phyloP scores from a whole-genome alignment of 2,329 filamentous ascomycete genomes.

The Emergomyces orientalis region DNA sequence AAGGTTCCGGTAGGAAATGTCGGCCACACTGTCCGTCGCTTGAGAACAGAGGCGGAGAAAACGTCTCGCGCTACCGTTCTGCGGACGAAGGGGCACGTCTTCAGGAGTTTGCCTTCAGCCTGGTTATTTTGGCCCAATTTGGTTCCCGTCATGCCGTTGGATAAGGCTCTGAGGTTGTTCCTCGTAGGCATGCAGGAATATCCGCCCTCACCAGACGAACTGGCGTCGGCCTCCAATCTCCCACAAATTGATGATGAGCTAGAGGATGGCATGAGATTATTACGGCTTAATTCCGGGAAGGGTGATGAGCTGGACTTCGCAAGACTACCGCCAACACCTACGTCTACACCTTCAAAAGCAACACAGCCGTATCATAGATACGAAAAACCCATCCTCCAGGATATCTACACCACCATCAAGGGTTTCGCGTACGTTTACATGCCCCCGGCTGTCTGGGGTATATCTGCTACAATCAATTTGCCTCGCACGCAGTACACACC shows the following conservation, averaged over 20 bases:
- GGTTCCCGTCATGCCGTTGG: conserved; percentile 11
- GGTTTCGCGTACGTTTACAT: neutral
- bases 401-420: neutral
- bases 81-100: neutral
- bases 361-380: neutral
- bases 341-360: neutral
- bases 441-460: neutral
- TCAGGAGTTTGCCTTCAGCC: neutral
- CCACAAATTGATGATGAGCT: too few relatives aligned
- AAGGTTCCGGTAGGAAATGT: neutral
- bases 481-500: neutral
- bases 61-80: neutral
- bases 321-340: neutral
- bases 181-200: neutral
- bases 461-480: neutral
- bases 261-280: neutral
- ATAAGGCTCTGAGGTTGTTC: neutral
- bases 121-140: conserved; percentile 13
- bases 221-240: neutral
- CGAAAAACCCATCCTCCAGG: neutral
- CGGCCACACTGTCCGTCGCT: neutral
- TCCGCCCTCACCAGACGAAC: neutral
- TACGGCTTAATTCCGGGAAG: neutral
- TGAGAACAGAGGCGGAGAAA: neutral
- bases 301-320: neutral